Conservation (phyloP, 73 alveolate species). For the Stentor coeruleus region DNA sequence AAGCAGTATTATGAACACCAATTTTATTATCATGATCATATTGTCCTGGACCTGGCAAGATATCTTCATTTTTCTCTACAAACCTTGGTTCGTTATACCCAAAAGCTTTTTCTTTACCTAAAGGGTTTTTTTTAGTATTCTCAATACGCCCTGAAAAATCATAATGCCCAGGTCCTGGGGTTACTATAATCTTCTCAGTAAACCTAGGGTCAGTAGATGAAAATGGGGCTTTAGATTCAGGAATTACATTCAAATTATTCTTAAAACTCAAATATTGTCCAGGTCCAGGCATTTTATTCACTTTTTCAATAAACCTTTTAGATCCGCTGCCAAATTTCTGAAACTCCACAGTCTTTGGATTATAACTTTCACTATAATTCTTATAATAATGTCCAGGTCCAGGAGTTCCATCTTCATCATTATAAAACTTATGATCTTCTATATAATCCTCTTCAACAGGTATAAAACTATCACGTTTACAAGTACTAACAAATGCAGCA, state of each 20-base stretch:
- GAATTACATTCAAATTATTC: constrained; percentile 43
- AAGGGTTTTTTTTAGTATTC: not conserved
- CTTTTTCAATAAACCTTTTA: constrained; percentile 43
- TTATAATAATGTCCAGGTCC: constrained; percentile 56
- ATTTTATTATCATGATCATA: not conserved
- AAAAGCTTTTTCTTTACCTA: constrained; percentile 21
- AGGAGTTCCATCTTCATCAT: constrained; percentile 46
- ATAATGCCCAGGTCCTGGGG: constrained; percentile 32
- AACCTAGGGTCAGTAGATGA: constrained; percentile 68
- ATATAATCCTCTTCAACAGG: not conserved
- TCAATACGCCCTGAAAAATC: constrained; percentile 15
- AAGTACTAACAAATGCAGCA: constrained; percentile 53
- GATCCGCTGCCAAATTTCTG: constrained; percentile 66
- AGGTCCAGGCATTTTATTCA: constrained; percentile 34
- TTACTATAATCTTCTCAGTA: not conserved
- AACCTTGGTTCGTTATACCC: not conserved
- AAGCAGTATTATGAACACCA: constrained; percentile 26
- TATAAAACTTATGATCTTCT: too few species aligned
- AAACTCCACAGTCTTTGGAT: constrained; percentile 36
- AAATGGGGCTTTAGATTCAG: constrained; percentile 64
- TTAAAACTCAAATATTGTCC: constrained; percentile 33
- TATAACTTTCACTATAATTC: constrained; percentile 36
- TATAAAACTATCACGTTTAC: constrained; percentile 38
- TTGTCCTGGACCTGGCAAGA: constrained; percentile 27
- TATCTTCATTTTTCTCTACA: not conserved